Evolutionary conservation across 768 basidiomycete genomes (phyloP).

Genomic region (Podaxis pistillaris): DNA sequence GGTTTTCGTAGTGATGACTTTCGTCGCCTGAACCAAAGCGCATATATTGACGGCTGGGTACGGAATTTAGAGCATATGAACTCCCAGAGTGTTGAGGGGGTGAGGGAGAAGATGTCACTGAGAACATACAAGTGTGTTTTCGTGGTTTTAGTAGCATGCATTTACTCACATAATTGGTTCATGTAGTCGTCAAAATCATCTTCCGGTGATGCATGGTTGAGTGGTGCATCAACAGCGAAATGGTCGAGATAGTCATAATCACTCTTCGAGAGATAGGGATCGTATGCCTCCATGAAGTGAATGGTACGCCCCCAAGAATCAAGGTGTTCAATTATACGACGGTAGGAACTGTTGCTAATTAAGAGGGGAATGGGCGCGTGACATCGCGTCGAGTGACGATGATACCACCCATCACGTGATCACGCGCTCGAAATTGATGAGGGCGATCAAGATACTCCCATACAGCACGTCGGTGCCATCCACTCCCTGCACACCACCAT

Average conservation of each 20-base stretch:
- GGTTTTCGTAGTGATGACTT: not conserved
- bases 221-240: not conserved
- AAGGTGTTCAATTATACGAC: not conserved
- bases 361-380: not conserved
- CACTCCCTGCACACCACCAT: not conserved
- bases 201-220: not conserved
- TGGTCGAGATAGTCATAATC: slow-evolving; percentile 8
- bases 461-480: slow-evolving; percentile 1
- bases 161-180: slow-evolving; percentile 17
- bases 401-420: not conserved
- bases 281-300: not conserved
- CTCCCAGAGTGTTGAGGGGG: slow-evolving; percentile 25
- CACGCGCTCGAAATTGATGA: slow-evolving; percentile 5
- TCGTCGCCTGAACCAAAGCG: not conserved
- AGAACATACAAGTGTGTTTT: not conserved
- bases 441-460: slow-evolving; percentile 11
- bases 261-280: not conserved
- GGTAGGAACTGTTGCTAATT: not conserved
- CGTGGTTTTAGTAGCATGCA: slow-evolving; percentile 11
- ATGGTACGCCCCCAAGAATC: not conserved
- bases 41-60: not conserved
- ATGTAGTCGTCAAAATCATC: slow-evolving; percentile 18
- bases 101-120: slow-evolving; percentile 34
- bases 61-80: not conserved
- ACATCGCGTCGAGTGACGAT: slow-evolving; percentile 1